Evolutionary conservation across 106 monocot species (phyloP), one percentile per base, ranked within the genome.

Genomic region (Amphibolis antarctica): DNA sequence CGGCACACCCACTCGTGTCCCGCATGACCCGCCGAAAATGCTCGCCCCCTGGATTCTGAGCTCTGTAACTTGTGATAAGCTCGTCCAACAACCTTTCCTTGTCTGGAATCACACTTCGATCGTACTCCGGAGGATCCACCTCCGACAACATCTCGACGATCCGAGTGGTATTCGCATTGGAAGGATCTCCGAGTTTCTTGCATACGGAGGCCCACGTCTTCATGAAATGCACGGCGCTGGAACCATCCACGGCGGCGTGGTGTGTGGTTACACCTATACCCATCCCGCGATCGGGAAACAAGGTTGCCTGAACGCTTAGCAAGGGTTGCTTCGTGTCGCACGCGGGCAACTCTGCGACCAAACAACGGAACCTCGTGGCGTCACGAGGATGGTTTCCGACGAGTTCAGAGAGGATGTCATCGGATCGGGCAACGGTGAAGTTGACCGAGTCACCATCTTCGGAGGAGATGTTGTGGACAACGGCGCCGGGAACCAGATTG

Each of bases 401-500:
- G 23, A 72, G 43, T 0, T 63, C 54, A 27, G 5, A 43, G 46
- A 72, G 54, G 20, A 55, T 63, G 27, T 72, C 72, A 45, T 10
- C 42, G 4, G 43, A 46, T 55, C 57, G 55, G 4, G 64, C 72
- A 0, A 56, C 55, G 12, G 55, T 29, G 55, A 72, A 28, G 5
- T 10, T 17, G 10, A 72, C 64, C 10, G 55, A 53, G 27, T 72
- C 64, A 43, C 55, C 46, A 12, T 64, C 45, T 0, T 57, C 31
- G 26, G 79, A 59, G 2, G 57, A 21, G 21, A 81, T 68, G 0
- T 17, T 17, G 0, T 0, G 0, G 12, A 54, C 59, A 48, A 76
- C 73, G 3, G 46, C 64, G 6, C 6, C 22, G 22, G 60, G 78
- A 12, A 28, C 46, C 1, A 71, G 45, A n/a, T 25, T 63, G 1